Evolutionary conservation across 106 monocot genomes (phyloP).

Genomic region (Hemerocallis citrina): DNA sequence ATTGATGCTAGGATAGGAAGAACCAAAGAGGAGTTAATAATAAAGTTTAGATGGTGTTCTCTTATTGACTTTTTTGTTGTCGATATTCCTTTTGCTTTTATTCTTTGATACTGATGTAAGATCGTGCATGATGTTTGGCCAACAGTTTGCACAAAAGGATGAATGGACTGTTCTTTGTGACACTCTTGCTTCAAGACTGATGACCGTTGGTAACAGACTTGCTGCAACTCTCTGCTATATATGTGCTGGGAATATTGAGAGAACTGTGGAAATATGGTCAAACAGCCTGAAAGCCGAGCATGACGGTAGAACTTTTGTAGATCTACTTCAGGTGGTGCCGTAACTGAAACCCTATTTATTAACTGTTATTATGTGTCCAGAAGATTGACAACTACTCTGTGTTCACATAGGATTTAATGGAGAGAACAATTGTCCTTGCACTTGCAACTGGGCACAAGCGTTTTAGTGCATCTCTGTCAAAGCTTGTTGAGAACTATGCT

Average conservation of each 20-base stretch:
- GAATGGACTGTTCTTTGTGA: slow-evolving; percentile 92
- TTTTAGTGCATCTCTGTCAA: slow-evolving; percentile 72
- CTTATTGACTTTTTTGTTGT: no score
- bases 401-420: slow-evolving; percentile 85
- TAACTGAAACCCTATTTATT: not conserved
- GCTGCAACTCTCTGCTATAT: slow-evolving; percentile 96
- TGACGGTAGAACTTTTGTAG: slow-evolving; percentile 67
- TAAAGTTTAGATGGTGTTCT: no score
- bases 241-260: slow-evolving; percentile 95
- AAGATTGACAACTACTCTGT: slow-evolving; percentile 5
- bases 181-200: slow-evolving; percentile 78
- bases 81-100: not conserved
- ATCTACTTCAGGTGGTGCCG: slow-evolving; percentile 77
- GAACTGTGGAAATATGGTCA: slow-evolving; percentile 97
- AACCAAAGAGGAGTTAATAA: no score
- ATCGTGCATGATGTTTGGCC: no score
- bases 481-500: slow-evolving; percentile 92
- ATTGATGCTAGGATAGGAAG: no score
- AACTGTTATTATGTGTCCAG: not conserved
- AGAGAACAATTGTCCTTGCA: slow-evolving; percentile 76
- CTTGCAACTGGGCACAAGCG: slow-evolving; percentile 76
- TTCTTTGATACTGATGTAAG: not conserved
- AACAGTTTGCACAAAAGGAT: slow-evolving; percentile 81
- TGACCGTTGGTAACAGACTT: slow-evolving; percentile 58
- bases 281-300: slow-evolving; percentile 41